These are phyloP conservation scores for Aureobasidium sp. DNA, from an alignment of 2,329 filamentous ascomycete species.

Conservation along the genomic window DNA sequence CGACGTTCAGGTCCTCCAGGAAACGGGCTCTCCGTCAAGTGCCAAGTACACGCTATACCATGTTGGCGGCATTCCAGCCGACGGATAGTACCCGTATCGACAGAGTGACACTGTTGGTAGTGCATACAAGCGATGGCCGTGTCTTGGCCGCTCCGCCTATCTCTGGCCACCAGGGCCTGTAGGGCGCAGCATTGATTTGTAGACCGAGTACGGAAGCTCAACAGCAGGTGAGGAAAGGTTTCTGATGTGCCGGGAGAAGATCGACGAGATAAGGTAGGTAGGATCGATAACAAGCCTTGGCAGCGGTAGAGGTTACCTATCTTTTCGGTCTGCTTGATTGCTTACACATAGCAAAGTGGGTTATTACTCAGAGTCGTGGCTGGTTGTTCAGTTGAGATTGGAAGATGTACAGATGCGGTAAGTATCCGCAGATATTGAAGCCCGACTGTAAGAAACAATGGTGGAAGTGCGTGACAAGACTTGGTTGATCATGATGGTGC, in stretches of 20 bases:
- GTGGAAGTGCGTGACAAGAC: neutral
- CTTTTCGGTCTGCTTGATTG: neutral
- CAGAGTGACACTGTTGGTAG: neutral
- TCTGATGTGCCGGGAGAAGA: neutral
- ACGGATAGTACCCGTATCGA: neutral
- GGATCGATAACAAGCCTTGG: constrained; percentile 4
- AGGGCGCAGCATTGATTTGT: neutral
- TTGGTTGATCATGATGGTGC: neutral
- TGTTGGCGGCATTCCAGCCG: neutral
- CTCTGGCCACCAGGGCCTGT: neutral
- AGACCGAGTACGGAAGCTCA: neutral
- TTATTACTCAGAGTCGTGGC: neutral
- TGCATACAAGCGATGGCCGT: neutral
- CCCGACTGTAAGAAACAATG: neutral
- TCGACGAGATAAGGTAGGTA: constrained; percentile 9
- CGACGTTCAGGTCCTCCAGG: neutral
- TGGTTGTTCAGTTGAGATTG: neutral
- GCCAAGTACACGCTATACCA: constrained; percentile 6
- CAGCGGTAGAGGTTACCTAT: neutral
- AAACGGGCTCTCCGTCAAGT: neutral
- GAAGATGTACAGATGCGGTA: neutral
- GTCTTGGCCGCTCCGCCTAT: constrained; percentile 8
- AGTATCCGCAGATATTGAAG: neutral
- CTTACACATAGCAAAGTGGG: neutral
- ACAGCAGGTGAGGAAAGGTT: neutral